These are phyloP conservation scores for Colletotrichum musae DNA, from an alignment of 2,329 filamentous ascomycete species.

Conservation along the genomic window DNA sequence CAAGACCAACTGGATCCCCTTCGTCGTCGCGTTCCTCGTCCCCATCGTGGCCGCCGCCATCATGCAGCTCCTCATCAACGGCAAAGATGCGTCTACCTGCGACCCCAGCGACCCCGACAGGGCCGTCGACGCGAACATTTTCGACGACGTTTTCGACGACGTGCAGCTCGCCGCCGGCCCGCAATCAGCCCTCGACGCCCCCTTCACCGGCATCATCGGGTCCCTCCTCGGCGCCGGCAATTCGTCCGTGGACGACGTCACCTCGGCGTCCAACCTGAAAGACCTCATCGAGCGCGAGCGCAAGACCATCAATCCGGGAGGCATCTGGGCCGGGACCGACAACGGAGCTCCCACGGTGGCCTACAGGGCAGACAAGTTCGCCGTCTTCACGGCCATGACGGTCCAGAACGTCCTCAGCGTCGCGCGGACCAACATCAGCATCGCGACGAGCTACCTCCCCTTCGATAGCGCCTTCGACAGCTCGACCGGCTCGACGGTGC, in stretches of 20 bases:
- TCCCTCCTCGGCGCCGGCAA: constrained; percentile 33
- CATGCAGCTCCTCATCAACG: constrained; percentile 80
- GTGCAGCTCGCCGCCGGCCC: constrained; percentile 45
- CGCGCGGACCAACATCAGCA: constrained; percentile 76
- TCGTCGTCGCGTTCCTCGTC: constrained; percentile 80
- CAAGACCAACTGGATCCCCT: constrained; percentile 83
- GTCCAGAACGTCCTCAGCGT: constrained; percentile 77
- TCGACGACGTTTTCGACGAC: constrained; percentile 43
- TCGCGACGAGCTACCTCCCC: constrained; percentile 78
- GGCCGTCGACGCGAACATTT: constrained; percentile 59
- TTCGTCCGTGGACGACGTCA: constrained; percentile 44
- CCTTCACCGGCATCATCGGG: constrained; percentile 36
- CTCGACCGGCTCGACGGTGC: constrained; percentile 77
- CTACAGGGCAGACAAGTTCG: constrained; percentile 73
- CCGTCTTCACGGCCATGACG: constrained; percentile 70
- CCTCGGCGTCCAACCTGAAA: constrained; percentile 78
- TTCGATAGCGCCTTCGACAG: constrained; percentile 81
- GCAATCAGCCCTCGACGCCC: constrained; percentile 39
- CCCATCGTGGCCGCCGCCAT: constrained; percentile 85
- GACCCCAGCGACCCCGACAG: constrained; percentile 63
- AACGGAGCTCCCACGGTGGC: constrained; percentile 75
- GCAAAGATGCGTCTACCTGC: constrained; percentile 67
- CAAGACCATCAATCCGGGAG: constrained; percentile 80
- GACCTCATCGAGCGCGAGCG: constrained; percentile 74
- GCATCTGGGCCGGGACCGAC: constrained; percentile 80